These are phyloP conservation scores for Anisogramma anomala DNA, from an alignment of 2,329 filamentous ascomycete species.

Conservation along the genomic window DNA sequence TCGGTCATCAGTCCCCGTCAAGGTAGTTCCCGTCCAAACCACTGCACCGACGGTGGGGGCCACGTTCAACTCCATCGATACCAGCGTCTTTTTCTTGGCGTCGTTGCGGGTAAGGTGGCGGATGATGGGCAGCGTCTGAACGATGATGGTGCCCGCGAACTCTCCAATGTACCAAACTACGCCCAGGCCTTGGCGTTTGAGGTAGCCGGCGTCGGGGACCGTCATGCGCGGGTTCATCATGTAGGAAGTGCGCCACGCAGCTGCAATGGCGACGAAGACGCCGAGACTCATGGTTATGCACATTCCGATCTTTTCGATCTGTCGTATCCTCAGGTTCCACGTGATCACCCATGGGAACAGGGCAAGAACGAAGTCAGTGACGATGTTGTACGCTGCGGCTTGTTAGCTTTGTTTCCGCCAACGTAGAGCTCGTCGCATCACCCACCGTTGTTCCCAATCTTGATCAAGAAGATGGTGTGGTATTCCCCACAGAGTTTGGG, in stretches of 20 bases:
- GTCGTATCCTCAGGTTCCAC: conserved; percentile 35
- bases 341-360: conserved; percentile 39
- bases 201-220: conserved; percentile 32
- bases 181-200: conserved; percentile 33
- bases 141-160: conserved; percentile 42
- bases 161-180: conserved; percentile 41
- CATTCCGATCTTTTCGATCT: conserved; percentile 37
- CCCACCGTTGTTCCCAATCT: conserved; percentile 39
- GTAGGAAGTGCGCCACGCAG: conserved; percentile 36
- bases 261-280: conserved; percentile 32
- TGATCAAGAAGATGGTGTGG: conserved; percentile 31
- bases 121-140: conserved; percentile 41
- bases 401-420: not conserved
- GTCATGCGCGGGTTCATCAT: conserved; percentile 32
- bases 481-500: conserved; percentile 30
- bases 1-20: no score
- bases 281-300: conserved; percentile 40
- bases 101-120: conserved; percentile 34
- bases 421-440: no score
- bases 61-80: conserved; percentile 13
- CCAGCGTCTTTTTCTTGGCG: conserved; percentile 26
- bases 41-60: no score
- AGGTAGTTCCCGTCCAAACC: no score
- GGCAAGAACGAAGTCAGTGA: conserved; percentile 42
- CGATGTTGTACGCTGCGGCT: conserved; percentile 36